A percentile compares a stretch with the other conserved stretches of the same genome.
Evolutionary conservation across 2,329 filamentous ascomycete species (phyloP).

Genomic region (Sclerotinia subarctica): DNA sequence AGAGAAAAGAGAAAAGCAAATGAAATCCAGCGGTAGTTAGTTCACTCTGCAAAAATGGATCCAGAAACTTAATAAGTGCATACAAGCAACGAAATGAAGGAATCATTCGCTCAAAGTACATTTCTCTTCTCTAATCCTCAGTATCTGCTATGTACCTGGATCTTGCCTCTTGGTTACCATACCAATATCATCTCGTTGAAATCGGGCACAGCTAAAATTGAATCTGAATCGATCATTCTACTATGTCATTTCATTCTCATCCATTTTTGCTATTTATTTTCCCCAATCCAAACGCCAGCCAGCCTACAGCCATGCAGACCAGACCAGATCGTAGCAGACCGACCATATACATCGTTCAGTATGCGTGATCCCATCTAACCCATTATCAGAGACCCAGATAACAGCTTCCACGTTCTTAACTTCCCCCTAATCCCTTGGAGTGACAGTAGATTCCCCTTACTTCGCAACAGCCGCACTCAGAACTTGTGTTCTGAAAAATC

Average conservation of each 20-base stretch:
- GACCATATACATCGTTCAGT: constrained; percentile 16
- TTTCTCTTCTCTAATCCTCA: neutral
- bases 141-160: neutral
- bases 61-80: neutral
- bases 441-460: constrained; percentile 25
- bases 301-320: constrained; percentile 20
- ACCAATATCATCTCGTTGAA: neutral
- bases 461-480: constrained; percentile 54
- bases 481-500: constrained; percentile 97
- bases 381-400: constrained; percentile 14
- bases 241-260: constrained; percentile 17
- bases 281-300: constrained; percentile 20
- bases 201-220: neutral
- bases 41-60: neutral
- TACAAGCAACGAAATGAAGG: neutral
- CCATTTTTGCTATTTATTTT: constrained; percentile 17
- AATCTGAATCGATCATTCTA: neutral
- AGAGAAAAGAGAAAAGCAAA: neutral
- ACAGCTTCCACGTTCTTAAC: constrained; percentile 7
- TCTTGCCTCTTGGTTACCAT: neutral
- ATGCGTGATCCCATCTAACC: constrained; percentile 11
- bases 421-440: neutral
- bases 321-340: constrained; percentile 8
- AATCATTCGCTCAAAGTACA: constrained; percentile 5
- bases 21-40: no score